A percentile compares a stretch with the other conserved stretches of the same genome.
Evolutionary conservation across 202 grass and related monocot species (phyloP).

Genomic region (Cymbopogon flexuosus): DNA sequence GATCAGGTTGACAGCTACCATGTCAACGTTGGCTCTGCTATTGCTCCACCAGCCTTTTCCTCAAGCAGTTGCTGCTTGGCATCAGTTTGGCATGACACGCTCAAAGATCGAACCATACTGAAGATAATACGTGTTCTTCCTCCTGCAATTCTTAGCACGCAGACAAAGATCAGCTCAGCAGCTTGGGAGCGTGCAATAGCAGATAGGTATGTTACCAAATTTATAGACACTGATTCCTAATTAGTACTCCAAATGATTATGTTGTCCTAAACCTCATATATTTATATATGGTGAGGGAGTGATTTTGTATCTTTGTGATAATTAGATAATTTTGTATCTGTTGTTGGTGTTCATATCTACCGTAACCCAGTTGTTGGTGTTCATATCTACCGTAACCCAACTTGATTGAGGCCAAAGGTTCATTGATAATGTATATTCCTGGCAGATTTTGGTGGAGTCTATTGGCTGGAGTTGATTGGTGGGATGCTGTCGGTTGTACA

Average conservation of each 20-base stretch:
- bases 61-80: conserved; percentile 90
- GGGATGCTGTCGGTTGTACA: conserved; percentile 93
- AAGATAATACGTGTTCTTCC: conserved; percentile 98
- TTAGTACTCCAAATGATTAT: conserved; percentile 1
- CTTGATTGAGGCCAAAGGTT: neutral
- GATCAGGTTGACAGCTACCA: conserved; percentile 91
- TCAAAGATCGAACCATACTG: conserved; percentile 87
- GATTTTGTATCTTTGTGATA: conserved; percentile 5
- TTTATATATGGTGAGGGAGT: neutral
- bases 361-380: neutral
- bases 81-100: conserved; percentile 94
- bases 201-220: conserved; percentile 61
- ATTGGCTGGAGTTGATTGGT: conserved; percentile 95
- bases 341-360: neutral
- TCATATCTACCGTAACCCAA: neutral
- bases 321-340: neutral
- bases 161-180: conserved; percentile 75
- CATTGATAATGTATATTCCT: conserved; percentile 3
- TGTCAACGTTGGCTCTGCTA: conserved; percentile 90
- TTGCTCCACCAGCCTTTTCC: conserved; percentile 93
- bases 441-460: conserved; percentile 98
- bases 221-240: conserved; percentile 23
- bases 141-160: conserved; percentile 66
- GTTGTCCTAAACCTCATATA: neutral
- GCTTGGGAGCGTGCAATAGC: conserved; percentile 90